A percentile compares a stretch with the other conserved stretches of the same genome.
These are phyloP conservation scores for Jatropha podagrica DNA, from an alignment of 441 rosid genomes.

Conservation along the genomic window DNA sequence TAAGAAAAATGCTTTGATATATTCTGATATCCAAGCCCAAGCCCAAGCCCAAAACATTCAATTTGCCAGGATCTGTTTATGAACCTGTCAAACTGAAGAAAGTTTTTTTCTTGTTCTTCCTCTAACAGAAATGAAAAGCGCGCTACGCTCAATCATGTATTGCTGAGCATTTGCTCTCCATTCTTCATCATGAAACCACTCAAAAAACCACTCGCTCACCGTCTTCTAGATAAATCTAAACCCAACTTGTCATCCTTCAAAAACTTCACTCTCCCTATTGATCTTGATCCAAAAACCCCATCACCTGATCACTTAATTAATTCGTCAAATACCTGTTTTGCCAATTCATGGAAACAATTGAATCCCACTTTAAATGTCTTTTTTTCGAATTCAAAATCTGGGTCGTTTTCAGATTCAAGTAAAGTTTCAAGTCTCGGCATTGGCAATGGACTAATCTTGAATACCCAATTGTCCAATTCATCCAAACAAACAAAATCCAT, in stretches of 20 bases:
- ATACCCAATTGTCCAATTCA: background rate
- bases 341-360: background rate
- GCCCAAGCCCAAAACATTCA: too few relatives aligned
- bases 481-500: slow-evolving; percentile 5
- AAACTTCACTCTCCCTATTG: background rate
- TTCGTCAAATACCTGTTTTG: background rate
- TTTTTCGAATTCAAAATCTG: background rate
- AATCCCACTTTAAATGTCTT: background rate
- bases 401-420: background rate
- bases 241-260: background rate
- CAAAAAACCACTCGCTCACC: background rate
- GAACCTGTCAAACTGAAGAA: too few relatives aligned
- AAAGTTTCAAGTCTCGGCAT: background rate
- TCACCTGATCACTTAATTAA: background rate
- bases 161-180: background rate
- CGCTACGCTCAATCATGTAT: background rate
- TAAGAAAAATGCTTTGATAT: too few relatives aligned
- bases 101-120: background rate
- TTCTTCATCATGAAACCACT: background rate
- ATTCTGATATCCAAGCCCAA: too few relatives aligned
- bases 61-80: too few relatives aligned
- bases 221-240: background rate
- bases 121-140: background rate
- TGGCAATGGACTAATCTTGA: background rate
- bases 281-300: background rate